Evolutionary conservation across 306 rosid genomes (phyloP), one percentile per base, ranked within the genome.

Genomic region (Cicer chorassanicum): DNA sequence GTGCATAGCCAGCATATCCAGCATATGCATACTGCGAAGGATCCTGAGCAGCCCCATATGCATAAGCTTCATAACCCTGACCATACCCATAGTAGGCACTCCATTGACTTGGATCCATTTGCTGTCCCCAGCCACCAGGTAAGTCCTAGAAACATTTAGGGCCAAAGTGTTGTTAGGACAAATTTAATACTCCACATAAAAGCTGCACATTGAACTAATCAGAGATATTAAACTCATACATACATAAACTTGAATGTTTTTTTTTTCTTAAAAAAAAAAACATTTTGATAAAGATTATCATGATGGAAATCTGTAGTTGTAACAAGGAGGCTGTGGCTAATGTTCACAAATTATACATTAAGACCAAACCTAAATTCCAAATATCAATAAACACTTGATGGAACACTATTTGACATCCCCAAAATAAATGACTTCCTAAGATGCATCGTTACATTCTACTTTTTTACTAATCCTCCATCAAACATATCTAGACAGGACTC

Each of bases 51-150:
- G 91, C 88, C 16, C 96, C 92, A 67, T 88, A 93, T n/a, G 86
- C 86, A 85, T 89, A 93, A 55, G 93, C 87, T 72, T 91, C 97
- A 60, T 88, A 93, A 72, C 97, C 97, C 74, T 91, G 97, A 53
- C 97, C 96, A 83, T 93, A 91, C 18, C 92, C 93, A 80, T 91
- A 91, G 81, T 93, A 91, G 4, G 88, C 85, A 72, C 70, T 80
- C 98, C 98, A 93, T 68, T 93, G 97, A 84, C 60, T 89, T 44
- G 89, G 92, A 82, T 89, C 97, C 70, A 80, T 89, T 87, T 88
- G 97, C 75, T 82, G 84, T 53, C 88, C 93, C 96, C 97, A 91
- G 85, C 85, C 75, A 72, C 88, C 86, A 65, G 91, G 75, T 68
- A 83, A 5, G 57, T 93, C 98, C 98, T 92, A 63, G 46, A 76